phyloP scores from a whole-genome alignment of 805 yeast genomes.

The Saccharomyces mikatae region DNA sequence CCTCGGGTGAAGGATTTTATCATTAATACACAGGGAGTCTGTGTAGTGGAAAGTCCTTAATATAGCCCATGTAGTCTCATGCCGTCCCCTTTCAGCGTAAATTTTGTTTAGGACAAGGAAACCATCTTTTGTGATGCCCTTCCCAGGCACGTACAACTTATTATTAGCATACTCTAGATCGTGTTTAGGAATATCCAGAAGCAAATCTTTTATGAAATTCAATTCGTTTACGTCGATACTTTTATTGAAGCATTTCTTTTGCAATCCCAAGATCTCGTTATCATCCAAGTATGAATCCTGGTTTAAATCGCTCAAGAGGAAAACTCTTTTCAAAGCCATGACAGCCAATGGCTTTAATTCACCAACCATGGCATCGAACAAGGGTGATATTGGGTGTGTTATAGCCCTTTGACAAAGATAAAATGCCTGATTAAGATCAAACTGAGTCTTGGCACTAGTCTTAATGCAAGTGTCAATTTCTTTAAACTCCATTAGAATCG shows the following conservation, averaged over 20 bases:
- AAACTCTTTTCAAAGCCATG: constrained; percentile 70
- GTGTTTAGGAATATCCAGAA: constrained; percentile 15
- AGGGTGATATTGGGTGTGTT: constrained; percentile 85
- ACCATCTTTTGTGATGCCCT: constrained; percentile 65
- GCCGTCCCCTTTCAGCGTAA: constrained; percentile 86
- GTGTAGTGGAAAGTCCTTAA: constrained; percentile 83
- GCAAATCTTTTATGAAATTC: constrained; percentile 35
- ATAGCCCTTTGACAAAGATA: constrained; percentile 91
- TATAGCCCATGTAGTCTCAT: constrained; percentile 96
- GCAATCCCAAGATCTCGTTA: constrained; percentile 61
- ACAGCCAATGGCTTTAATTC: constrained; percentile 68
- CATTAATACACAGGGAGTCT: constrained; percentile 78
- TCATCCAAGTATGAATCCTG: constrained; percentile 79
- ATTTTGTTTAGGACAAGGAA: constrained; percentile 70
- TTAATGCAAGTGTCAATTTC: constrained; percentile 89
- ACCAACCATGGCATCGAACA: constrained; percentile 87
- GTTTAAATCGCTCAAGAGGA: constrained; percentile 78
- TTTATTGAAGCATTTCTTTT: constrained; percentile 65
- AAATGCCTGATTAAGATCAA: constrained; percentile 76
- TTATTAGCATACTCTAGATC: constrained; percentile 32
- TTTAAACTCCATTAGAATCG: constrained; percentile 80
- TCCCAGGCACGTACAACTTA: constrained; percentile 29
- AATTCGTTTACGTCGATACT: constrained; percentile 44
- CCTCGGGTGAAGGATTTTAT: constrained; percentile 69
- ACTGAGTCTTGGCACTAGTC: constrained; percentile 75